Conservation (phyloP, 2,329 filamentous ascomycete genomes). For the Arthrobotrys conoides region DNA sequence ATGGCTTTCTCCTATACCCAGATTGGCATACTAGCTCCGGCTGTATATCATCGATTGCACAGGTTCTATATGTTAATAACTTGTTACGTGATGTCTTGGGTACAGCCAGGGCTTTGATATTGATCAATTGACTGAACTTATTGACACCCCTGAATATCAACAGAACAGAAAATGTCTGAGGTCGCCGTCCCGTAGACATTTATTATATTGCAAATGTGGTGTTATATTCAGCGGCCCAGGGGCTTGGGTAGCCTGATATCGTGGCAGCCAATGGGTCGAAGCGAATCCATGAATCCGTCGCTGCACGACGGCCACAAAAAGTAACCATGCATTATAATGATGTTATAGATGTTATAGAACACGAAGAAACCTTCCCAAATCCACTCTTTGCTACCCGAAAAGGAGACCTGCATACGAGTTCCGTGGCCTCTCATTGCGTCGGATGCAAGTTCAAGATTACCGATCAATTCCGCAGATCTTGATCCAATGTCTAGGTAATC, state of each 20-base stretch:
- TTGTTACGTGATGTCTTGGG: slow-evolving; percentile 37
- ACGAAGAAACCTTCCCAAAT: slow-evolving; percentile 32
- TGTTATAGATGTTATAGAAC: slow-evolving; percentile 41
- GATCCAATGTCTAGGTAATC: slow-evolving; percentile 29
- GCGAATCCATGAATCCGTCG: slow-evolving; percentile 33
- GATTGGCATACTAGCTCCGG: slow-evolving; percentile 36
- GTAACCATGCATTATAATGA: slow-evolving; percentile 44
- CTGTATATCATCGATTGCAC: slow-evolving; percentile 11
- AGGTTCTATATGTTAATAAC: slow-evolving; percentile 17
- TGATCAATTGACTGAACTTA: slow-evolving; percentile 32
- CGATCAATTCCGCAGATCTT: slow-evolving; percentile 56
- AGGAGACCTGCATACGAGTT: slow-evolving; percentile 52
- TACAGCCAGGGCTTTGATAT: slow-evolving; percentile 27
- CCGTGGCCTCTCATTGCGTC: slow-evolving; percentile 35
- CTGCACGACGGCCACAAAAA: slow-evolving; percentile 43
- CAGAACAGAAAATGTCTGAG: slow-evolving; percentile 25
- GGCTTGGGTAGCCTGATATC: slow-evolving; percentile 46
- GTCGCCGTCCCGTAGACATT: slow-evolving; percentile 40
- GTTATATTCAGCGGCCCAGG: slow-evolving; percentile 55
- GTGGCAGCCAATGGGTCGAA: slow-evolving; percentile 48
- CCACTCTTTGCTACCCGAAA: slow-evolving; percentile 45
- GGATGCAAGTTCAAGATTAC: slow-evolving; percentile 54
- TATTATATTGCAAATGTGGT: slow-evolving; percentile 21
- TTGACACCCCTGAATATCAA: slow-evolving; percentile 43
- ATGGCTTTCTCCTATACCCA: slow-evolving; percentile 6